A percentile compares a stretch with the other conserved stretches of the same genome.
Evolutionary conservation across 495 filamentous ascomycete genomes (phyloP).

Genomic region (Copromyces sp.): DNA sequence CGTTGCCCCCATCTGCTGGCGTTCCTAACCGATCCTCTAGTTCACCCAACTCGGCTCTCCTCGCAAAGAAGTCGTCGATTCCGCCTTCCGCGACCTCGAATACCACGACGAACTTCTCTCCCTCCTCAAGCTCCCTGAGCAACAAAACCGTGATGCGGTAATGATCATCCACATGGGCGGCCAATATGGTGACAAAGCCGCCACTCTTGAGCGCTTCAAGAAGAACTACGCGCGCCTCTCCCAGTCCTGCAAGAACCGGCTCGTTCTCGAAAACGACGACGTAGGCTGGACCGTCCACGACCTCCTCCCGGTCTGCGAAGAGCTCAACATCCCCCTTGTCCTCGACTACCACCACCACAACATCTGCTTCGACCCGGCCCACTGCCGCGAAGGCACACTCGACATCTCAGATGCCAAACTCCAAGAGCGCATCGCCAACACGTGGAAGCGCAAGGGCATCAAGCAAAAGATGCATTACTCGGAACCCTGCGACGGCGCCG

Average conservation of each 20-base stretch:
- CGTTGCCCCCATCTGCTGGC: not conserved
- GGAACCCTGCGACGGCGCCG: conserved; percentile 62
- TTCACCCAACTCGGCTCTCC: conserved; percentile 88
- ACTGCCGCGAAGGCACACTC: conserved; percentile 74
- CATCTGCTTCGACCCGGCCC: conserved; percentile 64
- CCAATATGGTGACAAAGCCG: conserved; percentile 77
- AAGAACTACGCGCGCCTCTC: conserved; percentile 59
- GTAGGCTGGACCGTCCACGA: conserved; percentile 85
- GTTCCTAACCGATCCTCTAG: conserved; percentile 20
- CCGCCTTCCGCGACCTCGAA: conserved; percentile 69
- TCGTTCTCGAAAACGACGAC: conserved; percentile 94
- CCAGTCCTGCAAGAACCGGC: conserved; percentile 59
- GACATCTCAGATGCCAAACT: conserved; percentile 63
- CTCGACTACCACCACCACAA: conserved; percentile 96
- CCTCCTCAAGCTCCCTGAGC: conserved; percentile 66
- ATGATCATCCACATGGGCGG: conserved; percentile 97
- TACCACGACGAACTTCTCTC: conserved; percentile 83
- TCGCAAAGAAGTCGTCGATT: conserved; percentile 59
- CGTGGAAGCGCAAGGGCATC: conserved; percentile 80
- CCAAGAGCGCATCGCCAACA: conserved; percentile 57
- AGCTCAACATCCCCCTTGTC: conserved; percentile 84
- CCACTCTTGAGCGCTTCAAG: conserved; percentile 72
- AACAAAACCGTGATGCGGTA: conserved; percentile 77
- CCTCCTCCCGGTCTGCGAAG: conserved; percentile 81
- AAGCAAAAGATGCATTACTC: conserved; percentile 96